These are phyloP conservation scores for Pueraria montana DNA, from an alignment of 306 rosid genomes.

Conservation along the genomic window DNA sequence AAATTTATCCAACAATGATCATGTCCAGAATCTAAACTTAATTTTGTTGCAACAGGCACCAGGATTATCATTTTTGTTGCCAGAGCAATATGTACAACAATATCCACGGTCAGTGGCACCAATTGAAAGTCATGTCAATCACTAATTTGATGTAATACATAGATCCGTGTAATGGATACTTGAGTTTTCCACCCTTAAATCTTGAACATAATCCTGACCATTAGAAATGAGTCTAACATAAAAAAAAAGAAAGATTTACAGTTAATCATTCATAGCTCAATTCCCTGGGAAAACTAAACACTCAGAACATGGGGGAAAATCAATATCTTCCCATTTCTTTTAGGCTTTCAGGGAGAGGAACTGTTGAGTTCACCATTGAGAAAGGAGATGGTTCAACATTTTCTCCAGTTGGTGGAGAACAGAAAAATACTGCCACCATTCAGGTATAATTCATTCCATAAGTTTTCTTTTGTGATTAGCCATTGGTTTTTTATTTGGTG, in stretches of 20 bases:
- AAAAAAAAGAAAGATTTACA: background rate
- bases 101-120: constrained; percentile 79
- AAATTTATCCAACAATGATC: constrained; percentile 24
- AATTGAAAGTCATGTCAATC: background rate
- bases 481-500: constrained; percentile 22
- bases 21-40: constrained; percentile 47
- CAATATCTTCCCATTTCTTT: constrained; percentile 50
- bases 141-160: constrained; percentile 27
- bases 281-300: background rate
- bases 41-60: constrained; percentile 77
- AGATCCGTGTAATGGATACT: constrained; percentile 15
- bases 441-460: constrained; percentile 62
- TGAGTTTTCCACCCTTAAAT: background rate
- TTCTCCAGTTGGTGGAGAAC: constrained; percentile 87
- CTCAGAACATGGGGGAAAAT: constrained; percentile 15
- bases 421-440: constrained; percentile 74
- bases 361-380: constrained; percentile 82
- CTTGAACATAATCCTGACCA: background rate
- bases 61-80: constrained; percentile 92
- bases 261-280: constrained; percentile 1
- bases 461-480: constrained; percentile 31
- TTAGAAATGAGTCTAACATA: constrained; percentile 5
- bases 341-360: constrained; percentile 93
- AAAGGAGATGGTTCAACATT: constrained; percentile 86
- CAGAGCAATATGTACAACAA: constrained; percentile 64